Conservation (phyloP, 306 rosid genomes). For the Phaseolus lunatus region DNA sequence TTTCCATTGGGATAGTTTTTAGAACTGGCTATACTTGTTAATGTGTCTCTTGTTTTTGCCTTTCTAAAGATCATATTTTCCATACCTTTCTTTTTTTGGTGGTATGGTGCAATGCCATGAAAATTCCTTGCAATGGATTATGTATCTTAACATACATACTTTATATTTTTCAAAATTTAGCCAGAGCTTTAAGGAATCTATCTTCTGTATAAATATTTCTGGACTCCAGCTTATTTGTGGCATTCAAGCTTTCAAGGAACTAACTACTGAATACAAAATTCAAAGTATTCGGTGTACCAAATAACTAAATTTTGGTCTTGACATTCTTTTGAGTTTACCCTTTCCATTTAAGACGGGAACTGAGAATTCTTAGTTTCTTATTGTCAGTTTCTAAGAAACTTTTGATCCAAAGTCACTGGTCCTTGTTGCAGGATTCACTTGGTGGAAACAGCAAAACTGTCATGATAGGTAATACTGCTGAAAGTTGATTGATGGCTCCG, state of each 20-base stretch:
- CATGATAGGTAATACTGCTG: constrained; percentile 77
- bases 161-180: constrained; percentile 9
- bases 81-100: constrained; percentile 15
- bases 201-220: background rate
- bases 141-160: constrained; percentile 15
- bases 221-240: constrained; percentile 11
- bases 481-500: constrained; percentile 35
- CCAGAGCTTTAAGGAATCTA: background rate
- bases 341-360: constrained; percentile 12
- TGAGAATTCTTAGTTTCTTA: constrained; percentile 37
- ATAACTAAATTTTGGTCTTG: constrained; percentile 1
- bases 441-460: constrained; percentile 94
- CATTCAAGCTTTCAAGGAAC: constrained; percentile 29
- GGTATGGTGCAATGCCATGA: background rate
- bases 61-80: background rate
- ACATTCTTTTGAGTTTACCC: background rate
- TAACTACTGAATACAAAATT: background rate
- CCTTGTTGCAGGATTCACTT: constrained; percentile 79
- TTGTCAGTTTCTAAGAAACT: constrained; percentile 36
- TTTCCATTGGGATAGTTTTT: constrained; percentile 7
- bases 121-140: constrained; percentile 6
- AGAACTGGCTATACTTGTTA: background rate
- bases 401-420: constrained; percentile 39
- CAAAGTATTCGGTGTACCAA: background rate
- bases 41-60: constrained; percentile 14